Base-by-base conservation (phyloP, 2,329 filamentous ascomycete genomes). In the Coniochaeta hoffmannii region DNA sequence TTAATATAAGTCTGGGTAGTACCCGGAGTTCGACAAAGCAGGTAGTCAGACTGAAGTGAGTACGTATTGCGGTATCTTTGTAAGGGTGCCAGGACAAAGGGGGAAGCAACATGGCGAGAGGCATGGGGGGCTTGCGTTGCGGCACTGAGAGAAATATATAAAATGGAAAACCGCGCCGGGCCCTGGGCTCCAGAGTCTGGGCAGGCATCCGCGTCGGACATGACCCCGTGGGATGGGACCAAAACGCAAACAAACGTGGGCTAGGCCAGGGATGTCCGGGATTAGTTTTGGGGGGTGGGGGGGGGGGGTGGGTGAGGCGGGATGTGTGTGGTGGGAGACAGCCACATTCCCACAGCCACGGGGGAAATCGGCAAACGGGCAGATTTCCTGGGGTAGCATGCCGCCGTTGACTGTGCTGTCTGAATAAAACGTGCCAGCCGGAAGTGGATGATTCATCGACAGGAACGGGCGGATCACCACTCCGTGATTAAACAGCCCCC, bases 201-300 rank as follows among this genome's bases (percentile, higher is more conserved):
- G 46, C 49, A 31, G 31, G 49, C 49, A 51, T 31, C 49, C 31
- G 49, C 49, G 49, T 34, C 26, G 49, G 49, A 34, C 49, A 51
- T 19, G 28, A 11, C 19, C 49, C 26, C 31, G 49, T 32, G 28
- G 49, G 49, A 51, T 34, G 28, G 31, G 49, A 51, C 28, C 9
- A 51, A 51, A 51, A 51, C 49, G 49, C 28, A 51, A 51, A 31
- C 49, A 51, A 51, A 51, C 26, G 31, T 34, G 26, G 49, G 15
- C 14, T 12, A 28, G 44, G 3, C 31, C 46, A 51, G 49, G 49
- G 49, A 24, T 51, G 49, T 51, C 28, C 49, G 31, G 31, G 49
- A 34, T 34, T 51, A 17, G 26, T 19, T 22, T 31, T 51, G 17
- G 17, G 28, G 49, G 49, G 24, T 49, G 2, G 19, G 19, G 35